Evolutionary conservation across 768 basidiomycete genomes (phyloP).

Genomic region (Tylopilus felleus): DNA sequence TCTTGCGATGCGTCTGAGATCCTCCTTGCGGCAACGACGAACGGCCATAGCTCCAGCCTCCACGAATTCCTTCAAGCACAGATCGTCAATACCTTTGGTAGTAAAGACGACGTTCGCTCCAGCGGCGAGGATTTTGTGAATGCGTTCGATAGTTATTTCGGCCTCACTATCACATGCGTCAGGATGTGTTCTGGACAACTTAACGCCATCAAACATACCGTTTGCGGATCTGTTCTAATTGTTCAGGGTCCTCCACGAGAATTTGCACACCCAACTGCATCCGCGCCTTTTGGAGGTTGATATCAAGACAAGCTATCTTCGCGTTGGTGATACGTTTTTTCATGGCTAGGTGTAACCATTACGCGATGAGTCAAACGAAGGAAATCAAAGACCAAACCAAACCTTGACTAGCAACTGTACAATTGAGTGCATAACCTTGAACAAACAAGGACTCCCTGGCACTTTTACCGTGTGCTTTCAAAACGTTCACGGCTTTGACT

Average conservation of each 20-base stretch:
- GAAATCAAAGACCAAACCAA: conserved; percentile 28
- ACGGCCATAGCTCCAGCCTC: conserved; percentile 99
- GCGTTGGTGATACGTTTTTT: conserved; percentile 90
- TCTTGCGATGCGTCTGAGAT: conserved; percentile 93
- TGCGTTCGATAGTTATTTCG: conserved; percentile 93
- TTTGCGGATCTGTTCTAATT: conserved; percentile 93
- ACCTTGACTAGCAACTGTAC: conserved; percentile 99
- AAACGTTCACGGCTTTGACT: conserved; percentile 96
- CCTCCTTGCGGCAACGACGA: conserved; percentile 95
- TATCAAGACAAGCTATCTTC: conserved; percentile 98
- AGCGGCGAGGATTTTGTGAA: conserved; percentile 91
- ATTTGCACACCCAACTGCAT: conserved; percentile 99
- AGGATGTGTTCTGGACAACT: conserved; percentile 3
- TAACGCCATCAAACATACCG: conserved; percentile 50
- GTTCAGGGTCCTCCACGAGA: conserved; percentile 92
- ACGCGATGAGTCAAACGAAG: background rate
- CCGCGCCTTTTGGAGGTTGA: conserved; percentile 92
- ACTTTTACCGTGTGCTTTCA: conserved; percentile 96
- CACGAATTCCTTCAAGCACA: conserved; percentile 97
- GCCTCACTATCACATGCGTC: conserved; percentile 64
- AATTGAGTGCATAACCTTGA: conserved; percentile 96
- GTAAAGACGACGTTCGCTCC: conserved; percentile 97
- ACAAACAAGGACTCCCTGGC: conserved; percentile 94
- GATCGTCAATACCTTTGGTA: conserved; percentile 97
- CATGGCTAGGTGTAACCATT: conserved; percentile 65